Base-by-base conservation (phyloP, 1,139 yeast genomes). In the Sugiyamaella grinbergsii region DNA sequence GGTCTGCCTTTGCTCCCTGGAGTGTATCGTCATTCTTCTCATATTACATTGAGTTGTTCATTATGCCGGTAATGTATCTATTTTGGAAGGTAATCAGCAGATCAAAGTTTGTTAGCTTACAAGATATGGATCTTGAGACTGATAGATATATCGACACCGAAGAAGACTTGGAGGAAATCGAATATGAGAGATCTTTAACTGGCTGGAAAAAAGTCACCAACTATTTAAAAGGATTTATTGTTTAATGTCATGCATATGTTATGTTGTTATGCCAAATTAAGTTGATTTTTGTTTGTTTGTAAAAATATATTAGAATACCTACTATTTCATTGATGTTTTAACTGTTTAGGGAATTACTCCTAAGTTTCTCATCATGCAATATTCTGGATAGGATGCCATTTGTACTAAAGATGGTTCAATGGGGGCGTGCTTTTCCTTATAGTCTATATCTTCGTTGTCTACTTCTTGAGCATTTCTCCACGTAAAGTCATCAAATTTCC, bases 401-500 rank as follows among this genome's bases (percentile, higher is more conserved):
- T 42, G 45, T 2, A 52, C 43, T 11, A 51, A 24, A 5, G 40
- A 26, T n/a, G 47, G 26, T 19, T 43, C 47, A 18, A 37, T 34
- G 8, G 41, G 41, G 19, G 15, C 63, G 22, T 24, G 23, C 18
- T 38, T 33, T 32, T 33, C 23, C 23, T 36, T 47, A 22, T 32
- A 23, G 20, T 82, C 78, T 28, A 20, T 26, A n/a, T 32, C 36
- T 11, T 39, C 40, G 16, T 18, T 22, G 10, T 46, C 50, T 6
- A 24, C 24, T 20, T 82, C 78, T 73, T 96, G 78, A 1, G 96
- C 89, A 60, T 86, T 95, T 64, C 96, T 96, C 97, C 97, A 90
- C 66, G 91, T 82, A 68, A 90, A 90, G 68, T 90, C 96, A 70
- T 90, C 97, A 70, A 90, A 89, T 66, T 88, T 89, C 97, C 97